Evolutionary conservation across 2,329 filamentous ascomycete species (phyloP).

Genomic region (Penicillium olsonii): DNA sequence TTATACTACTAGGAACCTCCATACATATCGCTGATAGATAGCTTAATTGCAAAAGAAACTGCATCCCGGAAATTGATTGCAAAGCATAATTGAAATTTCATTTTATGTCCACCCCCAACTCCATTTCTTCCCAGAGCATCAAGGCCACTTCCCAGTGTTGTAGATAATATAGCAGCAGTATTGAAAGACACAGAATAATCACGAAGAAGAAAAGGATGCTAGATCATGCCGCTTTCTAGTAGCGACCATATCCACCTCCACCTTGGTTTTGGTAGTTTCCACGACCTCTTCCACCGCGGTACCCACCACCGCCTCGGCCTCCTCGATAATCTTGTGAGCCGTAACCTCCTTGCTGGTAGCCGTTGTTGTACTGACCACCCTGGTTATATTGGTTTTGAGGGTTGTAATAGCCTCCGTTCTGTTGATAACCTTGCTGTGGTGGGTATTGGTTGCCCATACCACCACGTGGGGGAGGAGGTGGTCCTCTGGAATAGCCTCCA

Average conservation of each 20-base stretch:
- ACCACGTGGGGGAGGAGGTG: constrained; percentile 42
- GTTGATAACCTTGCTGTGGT: constrained; percentile 18
- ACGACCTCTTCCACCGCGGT: constrained; percentile 26
- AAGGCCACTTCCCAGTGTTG: constrained; percentile 2
- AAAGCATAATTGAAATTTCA: neutral
- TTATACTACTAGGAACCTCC: too few species aligned
- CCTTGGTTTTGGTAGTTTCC: constrained; percentile 31
- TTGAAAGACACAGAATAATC: constrained; percentile 1
- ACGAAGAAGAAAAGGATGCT: constrained; percentile 1
- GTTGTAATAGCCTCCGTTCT: constrained; percentile 23
- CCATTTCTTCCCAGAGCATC: constrained; percentile 5
- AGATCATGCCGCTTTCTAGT: constrained; percentile 23
- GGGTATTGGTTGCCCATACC: constrained; percentile 30
- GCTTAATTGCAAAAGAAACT: neutral
- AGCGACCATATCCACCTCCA: constrained; percentile 42
- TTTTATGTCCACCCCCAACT: constrained; percentile 14
- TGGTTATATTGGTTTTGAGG: constrained; percentile 25
- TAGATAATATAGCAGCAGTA: constrained; percentile 5
- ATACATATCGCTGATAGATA: neutral
- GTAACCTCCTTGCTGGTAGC: constrained; percentile 25
- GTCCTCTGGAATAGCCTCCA: constrained; percentile 37
- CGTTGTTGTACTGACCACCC: constrained; percentile 24
- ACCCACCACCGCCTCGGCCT: constrained; percentile 24
- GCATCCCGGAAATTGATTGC: neutral
- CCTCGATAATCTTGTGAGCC: constrained; percentile 27